phyloP scores from a whole-genome alignment of 2,329 filamentous ascomycete genomes.

The Podosphaera leucotricha region DNA sequence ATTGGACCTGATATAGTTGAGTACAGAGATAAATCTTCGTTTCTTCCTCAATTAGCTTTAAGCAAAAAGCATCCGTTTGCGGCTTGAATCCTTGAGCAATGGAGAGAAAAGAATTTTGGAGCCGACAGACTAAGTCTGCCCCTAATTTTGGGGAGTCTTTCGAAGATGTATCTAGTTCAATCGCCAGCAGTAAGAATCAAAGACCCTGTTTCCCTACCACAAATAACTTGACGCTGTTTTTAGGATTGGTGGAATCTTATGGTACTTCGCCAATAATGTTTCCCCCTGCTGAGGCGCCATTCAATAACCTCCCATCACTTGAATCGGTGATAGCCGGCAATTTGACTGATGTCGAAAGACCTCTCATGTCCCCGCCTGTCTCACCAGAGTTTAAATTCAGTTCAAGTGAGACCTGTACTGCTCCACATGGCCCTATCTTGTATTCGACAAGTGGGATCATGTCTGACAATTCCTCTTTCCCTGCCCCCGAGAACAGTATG shows the following conservation, averaged over 20 bases:
- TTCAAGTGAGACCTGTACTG: slow-evolving; percentile 15
- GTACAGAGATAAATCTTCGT: too few species aligned
- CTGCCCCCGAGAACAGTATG: slow-evolving; percentile 20
- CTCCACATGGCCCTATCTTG: slow-evolving; percentile 28
- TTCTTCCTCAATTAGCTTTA: not conserved
- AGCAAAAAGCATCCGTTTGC: slow-evolving; percentile 12
- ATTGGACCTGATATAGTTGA: not conserved
- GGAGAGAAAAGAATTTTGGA: slow-evolving; percentile 2
- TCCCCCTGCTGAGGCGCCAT: slow-evolving; percentile 5
- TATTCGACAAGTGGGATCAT: slow-evolving; percentile 19
- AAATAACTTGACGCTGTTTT: slow-evolving; percentile 8
- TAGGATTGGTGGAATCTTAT: slow-evolving; percentile 8
- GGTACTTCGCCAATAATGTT: slow-evolving; percentile 11
- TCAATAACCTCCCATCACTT: not conserved
- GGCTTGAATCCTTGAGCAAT: slow-evolving; percentile 8
- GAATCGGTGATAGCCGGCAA: not conserved
- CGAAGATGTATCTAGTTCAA: slow-evolving; percentile 2
- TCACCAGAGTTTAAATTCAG: slow-evolving; percentile 23
- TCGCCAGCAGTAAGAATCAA: slow-evolving; percentile 8
- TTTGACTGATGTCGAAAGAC: too few species aligned
- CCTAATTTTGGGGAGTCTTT: slow-evolving; percentile 4
- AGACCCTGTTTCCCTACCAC: slow-evolving; percentile 7
- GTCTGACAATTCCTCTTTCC: slow-evolving; percentile 26
- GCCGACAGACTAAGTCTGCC: slow-evolving; percentile 2
- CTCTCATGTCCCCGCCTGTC: slow-evolving; percentile 32